phyloP scores from a whole-genome alignment of 2,329 filamentous ascomycete genomes.

The Emmonsiellopsis sp. region DNA sequence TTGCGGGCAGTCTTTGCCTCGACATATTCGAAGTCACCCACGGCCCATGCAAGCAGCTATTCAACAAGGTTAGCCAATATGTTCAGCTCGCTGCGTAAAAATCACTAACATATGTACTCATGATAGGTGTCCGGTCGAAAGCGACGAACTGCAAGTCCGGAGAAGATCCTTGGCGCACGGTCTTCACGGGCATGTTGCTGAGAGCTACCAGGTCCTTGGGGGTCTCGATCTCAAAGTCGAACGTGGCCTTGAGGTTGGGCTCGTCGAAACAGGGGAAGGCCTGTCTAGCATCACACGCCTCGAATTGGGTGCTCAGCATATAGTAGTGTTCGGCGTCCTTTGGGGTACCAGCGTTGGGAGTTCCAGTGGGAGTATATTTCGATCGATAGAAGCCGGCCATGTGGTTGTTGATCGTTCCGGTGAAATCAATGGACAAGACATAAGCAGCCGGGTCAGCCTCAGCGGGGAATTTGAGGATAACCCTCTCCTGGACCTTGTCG shows the following conservation, averaged over 20 bases:
- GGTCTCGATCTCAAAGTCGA: constrained; percentile 87
- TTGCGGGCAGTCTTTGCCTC: constrained; percentile 82
- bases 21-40: constrained; percentile 94
- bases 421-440: constrained; percentile 63
- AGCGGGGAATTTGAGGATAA: constrained; percentile 64
- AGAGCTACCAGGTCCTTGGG: constrained; percentile 80
- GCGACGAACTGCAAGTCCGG: constrained; percentile 54
- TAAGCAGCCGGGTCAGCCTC: constrained; percentile 60
- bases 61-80: constrained; percentile 18
- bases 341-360: constrained; percentile 67
- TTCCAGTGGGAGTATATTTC: constrained; percentile 74
- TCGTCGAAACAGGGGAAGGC: constrained; percentile 98
- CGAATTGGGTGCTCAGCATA: constrained; percentile 95
- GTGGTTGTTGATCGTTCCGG: constrained; percentile 74
- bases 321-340: constrained; percentile 55
- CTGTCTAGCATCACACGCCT: constrained; percentile 86
- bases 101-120: constrained; percentile 65
- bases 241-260: constrained; percentile 91
- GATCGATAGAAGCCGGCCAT: constrained; percentile 93
- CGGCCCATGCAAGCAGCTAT: constrained; percentile 83
- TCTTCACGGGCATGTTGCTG: constrained; percentile 91
- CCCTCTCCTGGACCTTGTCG: constrained; percentile 75
- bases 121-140: constrained; percentile 76
- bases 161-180: constrained; percentile 58
- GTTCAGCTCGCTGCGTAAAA: not conserved